Conservation (phyloP, 805 yeast species). For the Metschnikowia bowlesiae region DNA sequence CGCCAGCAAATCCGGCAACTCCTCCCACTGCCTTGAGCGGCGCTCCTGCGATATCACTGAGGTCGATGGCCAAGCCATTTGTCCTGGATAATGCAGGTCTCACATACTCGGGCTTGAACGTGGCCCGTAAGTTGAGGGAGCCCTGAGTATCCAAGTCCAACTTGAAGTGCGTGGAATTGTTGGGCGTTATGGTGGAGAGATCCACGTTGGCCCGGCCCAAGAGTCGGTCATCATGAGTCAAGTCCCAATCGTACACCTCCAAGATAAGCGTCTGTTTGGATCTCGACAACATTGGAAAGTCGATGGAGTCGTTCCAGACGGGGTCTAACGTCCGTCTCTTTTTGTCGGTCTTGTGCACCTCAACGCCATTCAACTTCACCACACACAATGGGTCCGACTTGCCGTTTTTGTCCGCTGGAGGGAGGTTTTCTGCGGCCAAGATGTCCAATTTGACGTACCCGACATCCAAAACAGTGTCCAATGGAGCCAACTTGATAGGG, state of each 20-base stretch:
- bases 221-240: slow-evolving; percentile 62
- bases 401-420: slow-evolving; percentile 66
- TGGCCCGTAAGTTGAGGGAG: slow-evolving; percentile 45
- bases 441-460: slow-evolving; percentile 58
- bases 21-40: slow-evolving; percentile 45
- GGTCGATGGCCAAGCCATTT: slow-evolving; percentile 38
- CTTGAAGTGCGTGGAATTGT: slow-evolving; percentile 41
- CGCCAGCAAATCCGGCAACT: slow-evolving; percentile 42
- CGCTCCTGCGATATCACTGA: slow-evolving; percentile 38
- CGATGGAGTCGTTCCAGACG: slow-evolving; percentile 66
- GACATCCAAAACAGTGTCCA: slow-evolving; percentile 64
- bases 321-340: slow-evolving; percentile 69
- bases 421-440: slow-evolving; percentile 49
- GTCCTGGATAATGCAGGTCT: slow-evolving; percentile 52
- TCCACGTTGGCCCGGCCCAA: slow-evolving; percentile 54
- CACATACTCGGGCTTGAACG: slow-evolving; percentile 61
- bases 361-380: slow-evolving; percentile 50
- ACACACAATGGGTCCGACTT: slow-evolving; percentile 68
- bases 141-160: slow-evolving; percentile 65
- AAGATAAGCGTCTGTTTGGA: slow-evolving; percentile 46
- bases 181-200: slow-evolving; percentile 45
- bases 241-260: slow-evolving; percentile 71
- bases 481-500: slow-evolving; percentile 45
- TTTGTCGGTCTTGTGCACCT: slow-evolving; percentile 54
- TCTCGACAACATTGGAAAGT: slow-evolving; percentile 61